These are phyloP conservation scores for Lactarius pseudohatsudake DNA, from an alignment of 768 basidiomycete genomes.

Conservation along the genomic window DNA sequence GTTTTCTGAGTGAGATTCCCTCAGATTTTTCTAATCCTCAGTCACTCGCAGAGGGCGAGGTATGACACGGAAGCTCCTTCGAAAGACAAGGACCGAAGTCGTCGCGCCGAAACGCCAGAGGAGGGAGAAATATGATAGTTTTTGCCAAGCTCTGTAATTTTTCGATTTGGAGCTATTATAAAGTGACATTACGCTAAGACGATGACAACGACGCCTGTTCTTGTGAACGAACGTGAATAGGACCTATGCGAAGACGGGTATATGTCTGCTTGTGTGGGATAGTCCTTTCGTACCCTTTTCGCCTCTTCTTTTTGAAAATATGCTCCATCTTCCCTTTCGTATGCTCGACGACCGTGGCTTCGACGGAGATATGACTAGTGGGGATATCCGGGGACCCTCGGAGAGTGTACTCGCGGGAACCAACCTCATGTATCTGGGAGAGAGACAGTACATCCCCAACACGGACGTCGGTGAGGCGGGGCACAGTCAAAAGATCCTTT, in stretches of 20 bases:
- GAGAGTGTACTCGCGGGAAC: constrained; percentile 92
- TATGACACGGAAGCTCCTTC: constrained; percentile 43
- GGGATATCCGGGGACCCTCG: constrained; percentile 76
- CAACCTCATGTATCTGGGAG: constrained; percentile 88
- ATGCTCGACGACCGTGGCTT: constrained; percentile 95
- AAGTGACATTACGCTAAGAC: constrained; percentile 33
- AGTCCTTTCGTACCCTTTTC: constrained; percentile 97
- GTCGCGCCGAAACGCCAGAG: constrained; percentile 68
- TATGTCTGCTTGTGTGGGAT: constrained; percentile 93
- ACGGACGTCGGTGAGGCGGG: constrained; percentile 78
- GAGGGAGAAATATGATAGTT: constrained; percentile 75
- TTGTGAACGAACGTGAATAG: constrained; percentile 53
- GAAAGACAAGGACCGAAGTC: constrained; percentile 45
- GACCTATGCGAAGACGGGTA: constrained; percentile 90
- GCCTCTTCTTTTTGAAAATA: constrained; percentile 94
- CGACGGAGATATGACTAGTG: constrained; percentile 62
- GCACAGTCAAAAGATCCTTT: constrained; percentile 90
- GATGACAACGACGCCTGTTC: constrained; percentile 32
- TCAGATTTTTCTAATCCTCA: constrained; percentile 11
- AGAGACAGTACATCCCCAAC: constrained; percentile 85
- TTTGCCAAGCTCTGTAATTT: constrained; percentile 1
- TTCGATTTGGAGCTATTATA: constrained; percentile 8
- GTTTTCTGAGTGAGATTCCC: not conserved
- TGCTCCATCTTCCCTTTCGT: constrained; percentile 92
- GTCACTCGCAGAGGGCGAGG: constrained; percentile 57